These are phyloP conservation scores for Chalara sp. DNA, from an alignment of 2,329 filamentous ascomycete genomes.

Conservation along the genomic window DNA sequence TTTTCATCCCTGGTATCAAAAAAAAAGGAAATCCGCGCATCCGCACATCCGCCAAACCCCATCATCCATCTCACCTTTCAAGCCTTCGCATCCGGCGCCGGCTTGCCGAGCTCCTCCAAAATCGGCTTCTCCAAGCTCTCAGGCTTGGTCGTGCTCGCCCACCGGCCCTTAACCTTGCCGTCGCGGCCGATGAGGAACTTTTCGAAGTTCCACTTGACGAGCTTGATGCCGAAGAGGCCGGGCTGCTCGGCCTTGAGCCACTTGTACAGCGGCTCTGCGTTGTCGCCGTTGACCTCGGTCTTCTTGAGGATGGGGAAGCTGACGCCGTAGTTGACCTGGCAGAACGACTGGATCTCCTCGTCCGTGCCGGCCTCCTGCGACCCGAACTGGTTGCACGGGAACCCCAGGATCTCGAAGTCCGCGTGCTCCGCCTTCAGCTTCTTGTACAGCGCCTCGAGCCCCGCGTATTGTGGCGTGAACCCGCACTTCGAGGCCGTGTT, in stretches of 20 bases:
- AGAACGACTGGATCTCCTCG: slow-evolving; percentile 77
- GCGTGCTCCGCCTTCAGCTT: slow-evolving; percentile 25
- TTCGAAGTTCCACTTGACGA: slow-evolving; percentile 99
- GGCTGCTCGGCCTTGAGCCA: slow-evolving; percentile 71
- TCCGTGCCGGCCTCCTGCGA: slow-evolving; percentile 72
- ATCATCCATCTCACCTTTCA: slow-evolving; percentile 6
- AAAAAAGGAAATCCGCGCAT: too few species aligned
- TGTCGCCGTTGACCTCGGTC: slow-evolving; percentile 85
- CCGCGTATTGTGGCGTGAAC: slow-evolving; percentile 92
- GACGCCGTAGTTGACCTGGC: slow-evolving; percentile 91
- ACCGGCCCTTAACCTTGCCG: slow-evolving; percentile 77
- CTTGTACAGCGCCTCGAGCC: slow-evolving; percentile 88
- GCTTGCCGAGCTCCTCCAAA: slow-evolving; percentile 49
- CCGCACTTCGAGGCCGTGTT: slow-evolving; percentile 99
- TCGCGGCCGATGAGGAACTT: slow-evolving; percentile 90
- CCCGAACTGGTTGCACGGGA: slow-evolving; percentile 98
- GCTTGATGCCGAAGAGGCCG: slow-evolving; percentile 80
- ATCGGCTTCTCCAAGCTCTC: slow-evolving; percentile 71
- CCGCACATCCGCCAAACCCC: too few species aligned
- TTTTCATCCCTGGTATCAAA: too few species aligned
- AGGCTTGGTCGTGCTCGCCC: slow-evolving; percentile 84
- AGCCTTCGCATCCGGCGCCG: too few species aligned
- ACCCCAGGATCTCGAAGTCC: slow-evolving; percentile 83
- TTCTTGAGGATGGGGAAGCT: slow-evolving; percentile 87
- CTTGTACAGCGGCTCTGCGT: slow-evolving; percentile 71